A percentile compares a stretch with the other conserved stretches of the same genome.
These are phyloP conservation scores for Paecilomyces niveus DNA, from an alignment of 2,329 filamentous ascomycete genomes.

Conservation along the genomic window DNA sequence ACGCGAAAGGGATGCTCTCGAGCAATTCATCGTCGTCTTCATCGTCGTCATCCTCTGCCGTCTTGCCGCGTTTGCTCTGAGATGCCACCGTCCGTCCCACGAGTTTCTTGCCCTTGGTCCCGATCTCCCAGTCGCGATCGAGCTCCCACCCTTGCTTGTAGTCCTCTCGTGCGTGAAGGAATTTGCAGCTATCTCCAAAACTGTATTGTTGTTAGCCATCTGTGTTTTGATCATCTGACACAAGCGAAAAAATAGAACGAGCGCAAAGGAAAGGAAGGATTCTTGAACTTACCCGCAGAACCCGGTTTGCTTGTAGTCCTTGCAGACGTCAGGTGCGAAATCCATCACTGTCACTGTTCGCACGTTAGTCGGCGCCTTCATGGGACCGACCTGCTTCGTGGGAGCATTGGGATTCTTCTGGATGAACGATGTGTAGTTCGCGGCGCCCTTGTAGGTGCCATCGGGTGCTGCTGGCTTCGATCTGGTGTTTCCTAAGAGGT, in stretches of 20 bases:
- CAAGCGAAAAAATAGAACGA: not conserved
- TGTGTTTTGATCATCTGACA: no score
- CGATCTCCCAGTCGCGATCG: constrained; percentile 86
- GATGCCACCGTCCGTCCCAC: constrained; percentile 44
- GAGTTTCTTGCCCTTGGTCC: constrained; percentile 52
- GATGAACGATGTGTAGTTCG: constrained; percentile 67
- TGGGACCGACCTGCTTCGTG: constrained; percentile 65
- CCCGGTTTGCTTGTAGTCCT: constrained; percentile 81
- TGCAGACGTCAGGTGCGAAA: constrained; percentile 88
- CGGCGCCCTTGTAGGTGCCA: constrained; percentile 69
- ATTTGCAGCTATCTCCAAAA: constrained; percentile 73
- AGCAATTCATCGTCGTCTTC: constrained; percentile 64
- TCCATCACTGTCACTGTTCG: constrained; percentile 86
- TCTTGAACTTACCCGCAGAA: constrained; percentile 38
- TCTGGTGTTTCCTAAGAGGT: constrained; percentile 25
- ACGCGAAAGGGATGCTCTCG: constrained; percentile 81
- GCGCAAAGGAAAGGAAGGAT: constrained; percentile 30
- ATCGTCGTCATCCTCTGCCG: constrained; percentile 44
- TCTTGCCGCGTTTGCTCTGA: constrained; percentile 35
- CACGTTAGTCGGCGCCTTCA: constrained; percentile 81
- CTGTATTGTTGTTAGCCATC: constrained; percentile 49
- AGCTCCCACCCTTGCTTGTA: constrained; percentile 91
- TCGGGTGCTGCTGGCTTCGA: constrained; percentile 34
- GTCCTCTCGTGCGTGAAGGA: constrained; percentile 54
- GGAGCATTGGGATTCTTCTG: constrained; percentile 73